Percentiles rank a stretch among this genome's conserved stretches.
phyloP scores from a whole-genome alignment of 148 eudicot species.

The Fagopyrum esculentum region DNA sequence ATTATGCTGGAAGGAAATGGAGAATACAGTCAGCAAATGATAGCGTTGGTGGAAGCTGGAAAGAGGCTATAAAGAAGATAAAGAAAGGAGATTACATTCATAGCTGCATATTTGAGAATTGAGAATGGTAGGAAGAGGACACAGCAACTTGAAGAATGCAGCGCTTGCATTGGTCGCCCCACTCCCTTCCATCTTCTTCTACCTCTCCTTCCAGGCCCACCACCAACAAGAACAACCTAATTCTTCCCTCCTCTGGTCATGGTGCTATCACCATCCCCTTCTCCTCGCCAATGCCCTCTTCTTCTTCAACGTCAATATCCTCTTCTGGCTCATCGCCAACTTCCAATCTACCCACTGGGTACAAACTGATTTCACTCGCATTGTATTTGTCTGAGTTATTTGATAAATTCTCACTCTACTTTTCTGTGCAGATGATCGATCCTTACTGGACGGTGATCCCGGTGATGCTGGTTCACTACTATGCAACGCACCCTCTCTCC shows the following conservation, averaged over 20 bases:
- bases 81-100: too few species aligned
- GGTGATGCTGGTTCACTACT: slow-evolving; percentile 57
- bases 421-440: slow-evolving; percentile 69
- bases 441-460: slow-evolving; percentile 89
- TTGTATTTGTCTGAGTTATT: neutral
- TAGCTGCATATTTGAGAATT: neutral
- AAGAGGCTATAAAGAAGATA: too few species aligned
- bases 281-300: slow-evolving; percentile 59
- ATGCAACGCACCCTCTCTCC: slow-evolving; percentile 55
- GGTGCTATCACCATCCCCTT: slow-evolving; percentile 77
- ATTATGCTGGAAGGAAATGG: too few species aligned
- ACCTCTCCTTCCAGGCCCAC: slow-evolving; percentile 47
- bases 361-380: neutral
- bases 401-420: too few species aligned
- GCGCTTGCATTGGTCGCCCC: slow-evolving; percentile 52
- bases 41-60: neutral
- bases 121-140: slow-evolving; percentile 14
- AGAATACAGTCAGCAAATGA: too few species aligned
- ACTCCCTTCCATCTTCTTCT: slow-evolving; percentile 70
- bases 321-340: slow-evolving; percentile 69
- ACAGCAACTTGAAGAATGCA: slow-evolving; percentile 45
- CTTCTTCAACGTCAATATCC: slow-evolving; percentile 66
- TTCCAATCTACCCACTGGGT: slow-evolving; percentile 94
- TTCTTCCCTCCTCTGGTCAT: slow-evolving; percentile 41
- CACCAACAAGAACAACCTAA: neutral